Evolutionary conservation across 495 filamentous ascomycete species (phyloP), one percentile per base, ranked within the genome.

Genomic region (Clohesyomyces aquaticus): DNA sequence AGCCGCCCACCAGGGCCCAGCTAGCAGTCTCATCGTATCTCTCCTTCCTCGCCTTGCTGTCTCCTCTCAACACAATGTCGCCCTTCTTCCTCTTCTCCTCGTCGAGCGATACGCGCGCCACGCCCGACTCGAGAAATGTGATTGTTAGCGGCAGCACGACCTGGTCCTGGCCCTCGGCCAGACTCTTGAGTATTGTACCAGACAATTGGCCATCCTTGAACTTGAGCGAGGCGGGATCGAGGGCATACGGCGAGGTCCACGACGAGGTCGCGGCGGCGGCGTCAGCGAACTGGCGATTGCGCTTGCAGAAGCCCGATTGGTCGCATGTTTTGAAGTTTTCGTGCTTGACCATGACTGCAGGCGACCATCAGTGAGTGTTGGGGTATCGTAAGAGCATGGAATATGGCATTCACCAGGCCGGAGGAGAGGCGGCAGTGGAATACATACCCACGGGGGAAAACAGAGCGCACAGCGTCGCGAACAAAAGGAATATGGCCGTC

Each of bases 231-330:
- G 86, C 79, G 53, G 86, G 76, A 41, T 87, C 80, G 50, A 98
- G 84, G 68, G 82, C 82, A 76, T 97, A 98, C 1, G 93, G 92
- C 16, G 91, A 87, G 59, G 77, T 77, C 91, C 91, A 96, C 18
- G 32, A 38, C 14, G 82, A 79, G 42, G 84, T 80, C 51, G 84
- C 85, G 29, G 81, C 70, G 28, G 83, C 77, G 56, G 83, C 91
- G 73, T 98, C 92, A 62, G 95, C 95, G 71, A 87, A 90, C 26
- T 85, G 89, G 72, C 93, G 87, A 75, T 96, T 97, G 59, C 94
- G 91, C 72, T 89, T 91, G 76, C 95, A 98, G 80, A 98, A 98
- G 58, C 94, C 94, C 0, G 93, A 92, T 74, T 98, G 94, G 38
- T 84, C 77, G 78, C 94, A 98, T 62, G 87, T 96, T 72, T 98